These are phyloP conservation scores for Aspergillus niger DNA, from an alignment of 2,329 filamentous ascomycete genomes.

Conservation along the genomic window DNA sequence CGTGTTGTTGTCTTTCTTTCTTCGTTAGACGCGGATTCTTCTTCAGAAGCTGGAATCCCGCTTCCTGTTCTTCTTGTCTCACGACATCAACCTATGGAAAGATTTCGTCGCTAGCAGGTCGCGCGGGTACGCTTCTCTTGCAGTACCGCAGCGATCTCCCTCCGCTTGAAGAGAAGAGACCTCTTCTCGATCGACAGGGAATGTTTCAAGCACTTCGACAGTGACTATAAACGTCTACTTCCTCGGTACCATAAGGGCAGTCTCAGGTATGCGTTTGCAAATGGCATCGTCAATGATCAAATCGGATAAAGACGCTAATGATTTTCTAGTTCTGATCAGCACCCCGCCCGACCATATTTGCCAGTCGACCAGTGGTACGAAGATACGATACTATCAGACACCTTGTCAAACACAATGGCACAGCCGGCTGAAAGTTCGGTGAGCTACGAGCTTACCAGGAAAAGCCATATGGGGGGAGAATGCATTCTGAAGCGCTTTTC, in stretches of 20 bases:
- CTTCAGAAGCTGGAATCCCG: background rate
- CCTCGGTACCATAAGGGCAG: background rate
- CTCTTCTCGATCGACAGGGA: background rate
- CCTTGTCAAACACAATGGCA: slow-evolving; percentile 10
- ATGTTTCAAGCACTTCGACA: background rate
- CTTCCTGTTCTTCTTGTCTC: background rate
- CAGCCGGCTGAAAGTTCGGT: background rate
- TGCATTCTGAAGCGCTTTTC: slow-evolving; percentile 18
- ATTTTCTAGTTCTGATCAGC: background rate
- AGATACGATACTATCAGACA: background rate
- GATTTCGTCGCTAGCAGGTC: background rate
- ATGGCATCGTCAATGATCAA: background rate
- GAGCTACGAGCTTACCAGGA: slow-evolving; percentile 6
- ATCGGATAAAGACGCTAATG: background rate
- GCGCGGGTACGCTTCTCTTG: slow-evolving; percentile 1
- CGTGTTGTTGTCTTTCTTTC: background rate
- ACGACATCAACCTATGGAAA: background rate
- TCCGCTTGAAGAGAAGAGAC: background rate
- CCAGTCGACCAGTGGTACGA: background rate
- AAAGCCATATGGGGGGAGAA: background rate
- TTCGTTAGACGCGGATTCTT: background rate
- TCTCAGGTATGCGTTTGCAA: background rate
- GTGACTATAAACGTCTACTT: background rate
- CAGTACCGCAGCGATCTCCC: background rate
- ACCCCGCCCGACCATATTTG: background rate